Percentiles rank a stretch among this genome's conserved stretches.
Conservation (phyloP, 352 stramenopile species). For the Phytophthora fragariaefolia region DNA sequence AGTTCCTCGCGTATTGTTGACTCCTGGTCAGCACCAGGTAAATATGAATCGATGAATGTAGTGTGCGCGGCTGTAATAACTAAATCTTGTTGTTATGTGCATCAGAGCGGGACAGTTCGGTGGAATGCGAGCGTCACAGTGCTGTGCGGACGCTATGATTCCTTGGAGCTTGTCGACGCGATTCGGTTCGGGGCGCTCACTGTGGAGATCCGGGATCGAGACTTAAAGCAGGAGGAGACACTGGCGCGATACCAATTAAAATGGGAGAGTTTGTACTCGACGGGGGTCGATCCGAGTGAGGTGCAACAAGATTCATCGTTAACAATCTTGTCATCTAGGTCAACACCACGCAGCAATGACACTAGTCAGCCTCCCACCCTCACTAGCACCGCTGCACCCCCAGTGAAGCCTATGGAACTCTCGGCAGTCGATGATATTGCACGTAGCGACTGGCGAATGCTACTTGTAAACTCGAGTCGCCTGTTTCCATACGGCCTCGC, state of each 20-base stretch:
- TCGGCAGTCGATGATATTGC: slow-evolving; percentile 68
- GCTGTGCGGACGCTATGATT: slow-evolving; percentile 50
- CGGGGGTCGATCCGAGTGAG: slow-evolving; percentile 32
- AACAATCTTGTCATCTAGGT: slow-evolving; percentile 11
- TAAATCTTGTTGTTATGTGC: background rate
- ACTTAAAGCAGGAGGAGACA: slow-evolving; percentile 48
- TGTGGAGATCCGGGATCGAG: slow-evolving; percentile 77
- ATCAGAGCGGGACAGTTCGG: slow-evolving; percentile 32
- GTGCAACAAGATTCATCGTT: slow-evolving; percentile 6
- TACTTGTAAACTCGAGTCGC: slow-evolving; percentile 51
- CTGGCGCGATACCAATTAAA: slow-evolving; percentile 55
- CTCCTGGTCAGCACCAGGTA: slow-evolving; percentile 53
- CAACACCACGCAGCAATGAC: slow-evolving; percentile 15
- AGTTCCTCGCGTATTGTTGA: slow-evolving; percentile 40
- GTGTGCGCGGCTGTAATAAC: background rate
- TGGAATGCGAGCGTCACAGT: slow-evolving; percentile 69
- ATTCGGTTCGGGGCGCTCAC: slow-evolving; percentile 46
- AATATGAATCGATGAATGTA: background rate
- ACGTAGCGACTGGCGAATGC: slow-evolving; percentile 52
- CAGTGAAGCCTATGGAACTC: slow-evolving; percentile 49
- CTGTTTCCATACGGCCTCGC: slow-evolving; percentile 62
- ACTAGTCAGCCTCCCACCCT: background rate
- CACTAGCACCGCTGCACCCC: background rate
- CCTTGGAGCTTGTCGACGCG: slow-evolving; percentile 51
- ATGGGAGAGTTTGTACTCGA: slow-evolving; percentile 64